A percentile compares a stretch with the other conserved stretches of the same genome.
phyloP scores from a whole-genome alignment of 176 grass and related monocot species.

The Chloris gayana region DNA sequence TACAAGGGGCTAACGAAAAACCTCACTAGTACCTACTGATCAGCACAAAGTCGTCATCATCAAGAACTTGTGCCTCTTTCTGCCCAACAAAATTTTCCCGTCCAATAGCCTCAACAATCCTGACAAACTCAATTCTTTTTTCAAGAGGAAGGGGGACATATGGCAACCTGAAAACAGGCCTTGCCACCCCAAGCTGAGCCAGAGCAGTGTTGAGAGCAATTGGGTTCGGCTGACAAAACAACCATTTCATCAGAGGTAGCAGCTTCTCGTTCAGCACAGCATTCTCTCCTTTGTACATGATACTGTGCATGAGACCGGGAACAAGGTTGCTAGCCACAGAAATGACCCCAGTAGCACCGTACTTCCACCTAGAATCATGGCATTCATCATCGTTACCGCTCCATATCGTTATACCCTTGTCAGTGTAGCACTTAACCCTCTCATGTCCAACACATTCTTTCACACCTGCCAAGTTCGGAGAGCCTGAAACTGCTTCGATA shows the following conservation, averaged over 20 bases:
- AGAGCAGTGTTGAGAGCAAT: slow-evolving; percentile 83
- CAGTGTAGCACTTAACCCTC: slow-evolving; percentile 66
- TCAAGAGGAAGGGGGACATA: slow-evolving; percentile 77
- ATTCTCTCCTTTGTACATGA: slow-evolving; percentile 74
- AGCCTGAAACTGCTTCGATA: slow-evolving; percentile 53
- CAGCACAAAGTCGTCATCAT: slow-evolving; percentile 81
- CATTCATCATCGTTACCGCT: slow-evolving; percentile 78
- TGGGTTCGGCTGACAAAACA: slow-evolving; percentile 77
- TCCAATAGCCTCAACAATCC: slow-evolving; percentile 71
- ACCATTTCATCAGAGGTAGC: slow-evolving; percentile 70
- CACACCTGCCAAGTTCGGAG: slow-evolving; percentile 73
- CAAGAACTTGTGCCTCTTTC: slow-evolving; percentile 61
- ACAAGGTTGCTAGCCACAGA: slow-evolving; percentile 86
- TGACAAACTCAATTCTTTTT: slow-evolving; percentile 70
- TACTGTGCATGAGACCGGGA: slow-evolving; percentile 63
- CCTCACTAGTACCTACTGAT: slow-evolving; percentile 59
- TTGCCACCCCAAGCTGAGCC: slow-evolving; percentile 69
- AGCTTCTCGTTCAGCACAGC: slow-evolving; percentile 53
- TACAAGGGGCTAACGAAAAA: background rate
- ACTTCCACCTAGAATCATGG: slow-evolving; percentile 76
- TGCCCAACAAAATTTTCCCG: slow-evolving; percentile 69
- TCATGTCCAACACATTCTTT: slow-evolving; percentile 84
- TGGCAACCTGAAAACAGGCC: slow-evolving; percentile 71
- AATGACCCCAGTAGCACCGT: slow-evolving; percentile 73
- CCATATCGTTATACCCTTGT: slow-evolving; percentile 75